These are phyloP conservation scores for Leptographium flavum DNA, from an alignment of 2,329 filamentous ascomycete genomes.

Conservation along the genomic window DNA sequence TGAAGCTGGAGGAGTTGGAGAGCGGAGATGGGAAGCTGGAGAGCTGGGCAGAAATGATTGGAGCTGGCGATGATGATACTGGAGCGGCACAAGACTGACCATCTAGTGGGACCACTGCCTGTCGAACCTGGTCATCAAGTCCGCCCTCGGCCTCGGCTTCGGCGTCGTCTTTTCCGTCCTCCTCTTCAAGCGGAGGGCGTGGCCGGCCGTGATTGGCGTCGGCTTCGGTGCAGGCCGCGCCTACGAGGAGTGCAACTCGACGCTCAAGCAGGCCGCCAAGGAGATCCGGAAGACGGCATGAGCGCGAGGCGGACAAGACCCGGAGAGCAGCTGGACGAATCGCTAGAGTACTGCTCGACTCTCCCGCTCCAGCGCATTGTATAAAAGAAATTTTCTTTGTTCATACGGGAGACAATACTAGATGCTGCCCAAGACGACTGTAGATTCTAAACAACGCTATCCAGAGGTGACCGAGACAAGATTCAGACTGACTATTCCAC, in stretches of 20 bases:
- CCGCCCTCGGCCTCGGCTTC: conserved; percentile 87
- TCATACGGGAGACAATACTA: not conserved
- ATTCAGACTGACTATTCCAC: too few species aligned
- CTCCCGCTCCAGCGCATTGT: too few species aligned
- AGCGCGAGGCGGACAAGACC: conserved; percentile 3
- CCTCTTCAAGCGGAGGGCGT: conserved; percentile 93
- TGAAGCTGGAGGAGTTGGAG: not conserved
- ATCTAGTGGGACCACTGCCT: conserved; percentile 93
- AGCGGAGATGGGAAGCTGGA: too few species aligned
- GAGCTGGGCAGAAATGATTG: too few species aligned
- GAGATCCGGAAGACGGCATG: conserved; percentile 41
- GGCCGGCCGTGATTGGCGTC: conserved; percentile 88
- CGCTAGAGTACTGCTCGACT: too few species aligned
- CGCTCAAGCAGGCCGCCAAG: conserved; percentile 46
- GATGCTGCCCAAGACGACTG: not conserved
- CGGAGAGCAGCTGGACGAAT: too few species aligned
- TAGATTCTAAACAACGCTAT: too few species aligned
- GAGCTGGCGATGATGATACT: too few species aligned
- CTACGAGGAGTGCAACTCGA: conserved; percentile 95
- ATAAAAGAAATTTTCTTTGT: conserved; percentile 4
- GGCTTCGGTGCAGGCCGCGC: conserved; percentile 93
- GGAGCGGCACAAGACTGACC: not conserved
- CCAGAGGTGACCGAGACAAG: too few species aligned
- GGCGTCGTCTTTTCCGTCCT: conserved; percentile 98
- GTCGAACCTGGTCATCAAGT: conserved; percentile 94